Conservation (phyloP, 805 yeast species). For the Metschnikowia drakensbergensis region DNA sequence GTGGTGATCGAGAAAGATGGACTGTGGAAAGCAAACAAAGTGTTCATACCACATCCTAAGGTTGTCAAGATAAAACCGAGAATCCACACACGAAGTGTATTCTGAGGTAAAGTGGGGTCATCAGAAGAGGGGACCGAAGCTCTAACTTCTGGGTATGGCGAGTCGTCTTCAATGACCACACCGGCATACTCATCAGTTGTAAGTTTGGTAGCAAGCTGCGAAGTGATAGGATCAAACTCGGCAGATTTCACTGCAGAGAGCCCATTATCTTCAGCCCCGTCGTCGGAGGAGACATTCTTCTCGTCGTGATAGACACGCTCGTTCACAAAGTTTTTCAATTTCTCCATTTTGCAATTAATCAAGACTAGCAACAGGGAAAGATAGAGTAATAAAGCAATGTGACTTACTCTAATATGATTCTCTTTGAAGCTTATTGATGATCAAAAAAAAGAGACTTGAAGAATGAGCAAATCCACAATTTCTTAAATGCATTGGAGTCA, state of each 20-base stretch:
- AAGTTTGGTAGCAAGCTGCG: constrained; percentile 14
- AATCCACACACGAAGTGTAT: constrained; percentile 55
- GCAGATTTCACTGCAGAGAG: constrained; percentile 15
- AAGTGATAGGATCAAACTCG: constrained; percentile 18
- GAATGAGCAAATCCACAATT: background rate
- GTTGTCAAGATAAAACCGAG: constrained; percentile 48
- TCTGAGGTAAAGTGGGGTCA: constrained; percentile 46
- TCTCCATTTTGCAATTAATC: constrained; percentile 13
- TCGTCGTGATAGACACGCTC: constrained; percentile 13
- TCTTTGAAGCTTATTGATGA: background rate
- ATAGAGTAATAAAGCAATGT: background rate
- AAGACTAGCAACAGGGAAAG: background rate
- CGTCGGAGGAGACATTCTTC: constrained; percentile 11
- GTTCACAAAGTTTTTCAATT: constrained; percentile 13
- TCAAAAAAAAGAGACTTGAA: background rate
- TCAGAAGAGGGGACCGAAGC: constrained; percentile 54
- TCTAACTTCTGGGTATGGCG: constrained; percentile 65
- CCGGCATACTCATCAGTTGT: constrained; percentile 19
- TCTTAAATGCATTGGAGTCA: constrained; percentile 2
- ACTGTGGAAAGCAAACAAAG: constrained; percentile 54
- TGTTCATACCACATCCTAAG: constrained; percentile 56
- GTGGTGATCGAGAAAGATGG: constrained; percentile 51
- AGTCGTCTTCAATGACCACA: constrained; percentile 18
- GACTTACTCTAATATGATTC: background rate
- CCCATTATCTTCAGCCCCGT: constrained; percentile 3